phyloP scores from a whole-genome alignment of 2,329 filamentous ascomycete genomes.

The Zymoseptoria brevis region DNA sequence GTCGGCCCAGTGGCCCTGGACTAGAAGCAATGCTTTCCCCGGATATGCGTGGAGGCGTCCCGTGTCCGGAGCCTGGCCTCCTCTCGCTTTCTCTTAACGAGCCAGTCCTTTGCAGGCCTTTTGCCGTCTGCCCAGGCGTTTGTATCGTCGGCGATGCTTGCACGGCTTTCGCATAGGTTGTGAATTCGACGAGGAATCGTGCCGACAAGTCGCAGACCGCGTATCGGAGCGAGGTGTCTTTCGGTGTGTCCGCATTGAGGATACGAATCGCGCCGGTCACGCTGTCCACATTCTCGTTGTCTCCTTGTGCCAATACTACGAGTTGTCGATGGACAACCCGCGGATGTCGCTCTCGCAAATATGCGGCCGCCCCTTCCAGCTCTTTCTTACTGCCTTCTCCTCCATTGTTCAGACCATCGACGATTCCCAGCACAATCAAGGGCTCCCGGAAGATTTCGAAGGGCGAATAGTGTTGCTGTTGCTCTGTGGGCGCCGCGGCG shows the following conservation, averaged over 20 bases:
- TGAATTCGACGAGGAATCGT: constrained; percentile 40
- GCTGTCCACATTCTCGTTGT: constrained; percentile 1
- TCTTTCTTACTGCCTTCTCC: constrained; percentile 40
- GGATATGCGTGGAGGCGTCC: constrained; percentile 11
- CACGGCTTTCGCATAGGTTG: constrained; percentile 40
- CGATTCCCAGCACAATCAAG: constrained; percentile 72
- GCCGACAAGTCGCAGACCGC: constrained; percentile 40
- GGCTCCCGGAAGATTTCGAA: constrained; percentile 88
- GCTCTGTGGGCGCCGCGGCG: constrained; percentile 68
- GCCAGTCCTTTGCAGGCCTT: constrained; percentile 31
- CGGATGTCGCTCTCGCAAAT: constrained; percentile 26
- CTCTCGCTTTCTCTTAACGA: constrained; percentile 19
- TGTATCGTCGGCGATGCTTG: constrained; percentile 59
- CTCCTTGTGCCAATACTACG: constrained; percentile 16
- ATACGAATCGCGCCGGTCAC: constrained; percentile 12
- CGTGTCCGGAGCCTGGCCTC: constrained; percentile 16
- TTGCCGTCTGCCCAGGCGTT: constrained; percentile 53
- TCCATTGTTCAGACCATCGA: constrained; percentile 61
- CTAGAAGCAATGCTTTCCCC: constrained; percentile 14
- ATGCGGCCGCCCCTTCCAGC: constrained; percentile 22
- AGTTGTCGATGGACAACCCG: constrained; percentile 28
- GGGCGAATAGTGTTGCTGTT: constrained; percentile 70
- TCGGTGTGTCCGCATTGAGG: constrained; percentile 7
- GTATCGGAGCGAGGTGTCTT: constrained; percentile 32
- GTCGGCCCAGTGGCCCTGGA: constrained; percentile 15